Evolutionary conservation across 2,329 filamentous ascomycete species (phyloP).

Genomic region (Ustulina deusta): DNA sequence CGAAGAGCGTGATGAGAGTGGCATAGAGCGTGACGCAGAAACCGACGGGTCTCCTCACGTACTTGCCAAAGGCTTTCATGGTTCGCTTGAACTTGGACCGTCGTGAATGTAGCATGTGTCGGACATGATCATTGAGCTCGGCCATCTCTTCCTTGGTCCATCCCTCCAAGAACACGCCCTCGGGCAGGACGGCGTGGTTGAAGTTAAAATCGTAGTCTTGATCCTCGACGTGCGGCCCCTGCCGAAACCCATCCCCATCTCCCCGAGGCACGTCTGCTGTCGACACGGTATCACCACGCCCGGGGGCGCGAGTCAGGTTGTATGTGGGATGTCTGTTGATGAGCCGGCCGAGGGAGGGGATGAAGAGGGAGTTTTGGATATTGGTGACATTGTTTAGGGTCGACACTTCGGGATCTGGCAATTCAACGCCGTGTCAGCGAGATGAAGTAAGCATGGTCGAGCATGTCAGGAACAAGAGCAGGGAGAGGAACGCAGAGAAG

Average conservation of each 20-base stretch:
- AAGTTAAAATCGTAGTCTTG: constrained; percentile 73
- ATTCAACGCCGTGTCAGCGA: not conserved
- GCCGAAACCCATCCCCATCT: constrained; percentile 39
- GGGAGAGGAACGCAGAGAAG: not conserved
- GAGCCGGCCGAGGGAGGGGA: constrained; percentile 81
- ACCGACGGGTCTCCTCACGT: constrained; percentile 79
- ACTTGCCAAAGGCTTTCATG: constrained; percentile 84
- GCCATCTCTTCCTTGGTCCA: constrained; percentile 81
- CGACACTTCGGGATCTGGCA: constrained; percentile 81
- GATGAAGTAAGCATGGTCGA: not conserved
- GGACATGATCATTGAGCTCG: constrained; percentile 85
- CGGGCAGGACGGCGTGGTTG: constrained; percentile 80
- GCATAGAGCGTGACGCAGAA: constrained; percentile 89
- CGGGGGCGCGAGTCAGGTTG: constrained; percentile 67
- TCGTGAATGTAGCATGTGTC: constrained; percentile 87
- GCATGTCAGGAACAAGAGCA: not conserved
- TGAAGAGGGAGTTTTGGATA: constrained; percentile 88
- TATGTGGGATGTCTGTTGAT: constrained; percentile 85
- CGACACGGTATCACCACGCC: constrained; percentile 7
- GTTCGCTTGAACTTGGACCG: constrained; percentile 82
- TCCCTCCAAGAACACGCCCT: constrained; percentile 76
- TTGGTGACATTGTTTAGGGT: constrained; percentile 88
- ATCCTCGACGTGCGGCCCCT: constrained; percentile 39
- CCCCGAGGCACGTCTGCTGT: constrained; percentile 12
- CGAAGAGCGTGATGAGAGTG: constrained; percentile 84